Base-by-base conservation (phyloP, 1,284 basidiomycete genomes). In the Violaceomyces palustris region DNA sequence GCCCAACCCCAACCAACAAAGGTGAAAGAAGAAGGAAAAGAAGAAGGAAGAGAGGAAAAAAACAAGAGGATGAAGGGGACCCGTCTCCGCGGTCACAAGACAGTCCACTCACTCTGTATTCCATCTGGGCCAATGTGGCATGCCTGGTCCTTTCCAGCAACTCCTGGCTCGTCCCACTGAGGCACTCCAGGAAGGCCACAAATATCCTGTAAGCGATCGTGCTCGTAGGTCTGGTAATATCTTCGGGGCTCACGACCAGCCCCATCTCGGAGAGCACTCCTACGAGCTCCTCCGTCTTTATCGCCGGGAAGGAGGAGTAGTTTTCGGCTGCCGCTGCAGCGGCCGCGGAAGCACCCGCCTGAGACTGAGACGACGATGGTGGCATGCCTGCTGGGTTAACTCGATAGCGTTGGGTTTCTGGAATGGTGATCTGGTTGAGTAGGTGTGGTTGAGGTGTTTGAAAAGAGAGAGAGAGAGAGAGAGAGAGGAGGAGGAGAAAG, bases 221-320 rank as follows among this genome's bases (percentile, higher is more conserved):
- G 1, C 55, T 48, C 26, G 60, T 58, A 3, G 67, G 67, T 34
- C 56, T 61, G 9, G 55, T 58, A 21, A 69, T 37, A 29, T 69
- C 64, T 31, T 69, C 64, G 18, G 60, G 50, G 2, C 54, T 59
- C 32, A 63, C 50, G 10, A 39, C 37, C 11, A 67, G 50, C 9
- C 56, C 61, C 51, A 69, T 57, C 41, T 69, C 62, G 23, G 50
- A 48, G 24, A 69, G 50, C 1, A 67, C 62, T 9, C 54, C 54
- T n/a, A 65, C 37, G 6, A 69, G 50, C 40, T 67, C 67, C 29
- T 61, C 56, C 18, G 55, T 61, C 35, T 53, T 62, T 28, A 67
- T 58, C 19, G 57, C 51, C 5, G 67, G 67, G 28, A 69, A 69
- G 34, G 64, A 69, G 9, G 61, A 62, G 43, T 64, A 67, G 50